phyloP scores from a whole-genome alignment of 768 basidiomycete genomes.

The Chalciporus piperatus region DNA sequence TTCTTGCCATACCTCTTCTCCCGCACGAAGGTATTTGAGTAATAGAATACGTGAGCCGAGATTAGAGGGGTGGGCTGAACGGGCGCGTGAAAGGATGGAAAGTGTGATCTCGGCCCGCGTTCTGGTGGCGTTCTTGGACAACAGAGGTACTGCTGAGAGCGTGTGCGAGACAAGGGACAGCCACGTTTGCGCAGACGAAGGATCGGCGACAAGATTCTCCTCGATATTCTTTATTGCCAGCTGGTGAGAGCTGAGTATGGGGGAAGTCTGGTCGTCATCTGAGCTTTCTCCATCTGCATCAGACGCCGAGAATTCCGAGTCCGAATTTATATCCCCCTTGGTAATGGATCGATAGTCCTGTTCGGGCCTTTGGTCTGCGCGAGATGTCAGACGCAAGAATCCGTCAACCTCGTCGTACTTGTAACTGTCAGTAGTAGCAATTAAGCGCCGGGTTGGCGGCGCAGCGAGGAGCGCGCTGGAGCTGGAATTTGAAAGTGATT shows the following conservation, averaged over 20 bases:
- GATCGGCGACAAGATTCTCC: constrained; percentile 46
- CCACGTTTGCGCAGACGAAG: constrained; percentile 59
- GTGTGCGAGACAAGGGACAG: constrained; percentile 60
- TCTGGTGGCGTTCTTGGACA: constrained; percentile 66
- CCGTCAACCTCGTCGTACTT: constrained; percentile 67
- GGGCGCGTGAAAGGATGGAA: constrained; percentile 64
- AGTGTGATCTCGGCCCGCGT: constrained; percentile 69
- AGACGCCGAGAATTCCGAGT: constrained; percentile 36
- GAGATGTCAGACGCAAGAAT: constrained; percentile 57
- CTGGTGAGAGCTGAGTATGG: constrained; percentile 52
- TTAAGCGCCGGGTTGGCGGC: constrained; percentile 45
- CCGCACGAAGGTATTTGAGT: constrained; percentile 66
- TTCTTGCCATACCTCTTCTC: constrained; percentile 68
- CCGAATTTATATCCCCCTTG: constrained; percentile 24
- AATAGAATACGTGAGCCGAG: constrained; percentile 46
- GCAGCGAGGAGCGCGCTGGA: constrained; percentile 53
- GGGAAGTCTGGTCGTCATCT: constrained; percentile 31
- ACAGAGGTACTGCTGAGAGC: constrained; percentile 56
- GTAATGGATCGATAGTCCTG: constrained; percentile 54
- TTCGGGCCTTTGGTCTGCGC: constrained; percentile 29
- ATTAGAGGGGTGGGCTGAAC: constrained; percentile 54
- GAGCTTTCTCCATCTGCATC: constrained; percentile 33
- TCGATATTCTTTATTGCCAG: constrained; percentile 58
- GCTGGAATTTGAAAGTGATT: constrained; percentile 55
- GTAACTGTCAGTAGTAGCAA: constrained; percentile 34